Conservation (phyloP, 768 basidiomycete species). For the Leucocoprinus leucothites region DNA sequence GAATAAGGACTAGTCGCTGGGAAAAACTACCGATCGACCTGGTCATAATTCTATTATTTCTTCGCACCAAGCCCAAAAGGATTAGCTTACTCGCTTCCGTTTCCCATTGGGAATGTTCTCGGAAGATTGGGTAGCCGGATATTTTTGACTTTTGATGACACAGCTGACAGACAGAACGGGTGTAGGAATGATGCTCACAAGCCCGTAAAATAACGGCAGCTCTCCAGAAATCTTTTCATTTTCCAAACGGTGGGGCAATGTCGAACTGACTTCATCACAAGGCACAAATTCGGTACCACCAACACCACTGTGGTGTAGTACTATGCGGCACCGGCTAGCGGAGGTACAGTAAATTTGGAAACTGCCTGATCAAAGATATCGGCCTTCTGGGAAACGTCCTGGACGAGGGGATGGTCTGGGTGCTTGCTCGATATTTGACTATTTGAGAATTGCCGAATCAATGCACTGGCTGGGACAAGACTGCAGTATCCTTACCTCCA, state of each 20-base stretch:
- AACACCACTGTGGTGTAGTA: background rate
- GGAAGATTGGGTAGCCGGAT: background rate
- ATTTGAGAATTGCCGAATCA: slow-evolving; percentile 14
- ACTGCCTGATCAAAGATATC: slow-evolving; percentile 61
- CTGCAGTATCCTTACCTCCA: slow-evolving; percentile 49
- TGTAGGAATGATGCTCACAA: no score
- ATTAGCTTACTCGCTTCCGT: no score
- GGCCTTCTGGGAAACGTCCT: slow-evolving; percentile 58
- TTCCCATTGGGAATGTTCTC: background rate
- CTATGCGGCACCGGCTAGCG: slow-evolving; percentile 18
- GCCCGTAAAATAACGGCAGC: no score
- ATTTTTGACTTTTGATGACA: no score
- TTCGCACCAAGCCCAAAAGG: no score
- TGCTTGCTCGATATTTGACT: slow-evolving; percentile 46
- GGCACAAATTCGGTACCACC: no score
- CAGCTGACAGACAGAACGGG: no score
- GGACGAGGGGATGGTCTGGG: slow-evolving; percentile 67
- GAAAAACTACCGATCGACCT: no score
- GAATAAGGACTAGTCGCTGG: background rate
- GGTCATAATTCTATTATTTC: no score
- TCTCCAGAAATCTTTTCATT: no score
- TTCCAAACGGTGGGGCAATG: no score
- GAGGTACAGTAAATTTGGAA: slow-evolving; percentile 59
- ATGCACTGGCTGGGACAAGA: background rate
- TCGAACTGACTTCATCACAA: no score